Base-by-base conservation (phyloP, 2,329 filamentous ascomycete genomes). In the Cyphellophora europaea region DNA sequence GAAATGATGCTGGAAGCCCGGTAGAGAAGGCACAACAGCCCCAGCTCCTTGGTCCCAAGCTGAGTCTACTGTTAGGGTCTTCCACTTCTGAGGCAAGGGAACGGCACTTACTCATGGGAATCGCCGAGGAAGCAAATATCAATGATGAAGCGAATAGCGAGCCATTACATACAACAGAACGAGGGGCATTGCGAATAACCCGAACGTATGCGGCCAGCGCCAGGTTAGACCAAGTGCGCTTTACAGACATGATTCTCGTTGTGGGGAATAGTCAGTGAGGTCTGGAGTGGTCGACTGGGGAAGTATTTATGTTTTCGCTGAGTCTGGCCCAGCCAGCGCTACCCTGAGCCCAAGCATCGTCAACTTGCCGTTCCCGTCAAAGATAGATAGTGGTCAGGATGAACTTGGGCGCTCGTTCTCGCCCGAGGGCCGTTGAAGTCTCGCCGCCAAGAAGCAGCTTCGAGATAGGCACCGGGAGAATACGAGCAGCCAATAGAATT, bases 1-100 rank as follows among this genome's bases (percentile, higher is more conserved):
- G 28, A 62, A 62, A 11, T 53, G 45, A 11, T 55, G 18, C 37
- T 57, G 50, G 38, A 62, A 62, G n/a, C 57, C 48, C 3, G 53
- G 50, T 2, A 62, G 49, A 4, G 52, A 53, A 2, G 58, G 48
- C 1, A 62, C 41, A 2, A 51, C 43, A 2, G 57, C 42, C 5
- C 52, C 39, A 3, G 54, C 53, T 6, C 53, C 53, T 44, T 59
- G 54, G 30, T 57, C 53, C 54, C 52, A 59, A 19, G 50, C 55
- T 55, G 30, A 23, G 4, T n/a, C 8, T 8, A 25, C 8, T 25
- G 21, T 25, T n/a, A 25, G 21, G 11, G 25, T 27, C n/a, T n/a
- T 32, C 29, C 17, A 15, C n/a, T n/a, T n/a, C n/a, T n/a, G n/a
- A n/a, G n/a, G n/a, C n/a, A n/a, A n/a, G n/a, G n/a, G n/a, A n/a